A percentile compares a stretch with the other conserved stretches of the same genome.
Evolutionary conservation across 2,329 filamentous ascomycete species (phyloP).

Genomic region (Colletotrichum lentis): DNA sequence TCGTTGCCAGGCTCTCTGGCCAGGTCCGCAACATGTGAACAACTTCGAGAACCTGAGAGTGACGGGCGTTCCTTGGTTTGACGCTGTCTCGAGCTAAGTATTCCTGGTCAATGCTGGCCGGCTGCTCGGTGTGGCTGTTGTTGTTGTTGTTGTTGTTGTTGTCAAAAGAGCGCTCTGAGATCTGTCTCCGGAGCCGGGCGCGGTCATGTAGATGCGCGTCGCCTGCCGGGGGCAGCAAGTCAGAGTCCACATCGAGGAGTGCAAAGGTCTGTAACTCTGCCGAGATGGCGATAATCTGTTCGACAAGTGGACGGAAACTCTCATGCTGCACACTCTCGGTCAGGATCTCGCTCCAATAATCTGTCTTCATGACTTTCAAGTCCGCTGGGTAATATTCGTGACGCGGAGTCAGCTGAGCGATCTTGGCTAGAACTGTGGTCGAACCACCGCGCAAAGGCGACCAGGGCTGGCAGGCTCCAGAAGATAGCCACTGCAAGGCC

Average conservation of each 20-base stretch:
- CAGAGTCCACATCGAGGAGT: neutral
- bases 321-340: slow-evolving; percentile 52
- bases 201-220: slow-evolving; percentile 40
- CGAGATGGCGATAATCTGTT: slow-evolving; percentile 45
- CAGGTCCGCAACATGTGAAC: slow-evolving; percentile 38
- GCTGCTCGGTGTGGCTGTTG: neutral
- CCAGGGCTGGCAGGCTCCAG: slow-evolving; percentile 62
- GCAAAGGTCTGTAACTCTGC: slow-evolving; percentile 42
- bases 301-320: slow-evolving; percentile 44
- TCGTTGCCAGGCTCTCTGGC: slow-evolving; percentile 37
- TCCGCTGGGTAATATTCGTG: slow-evolving; percentile 51
- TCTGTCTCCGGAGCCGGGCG: slow-evolving; percentile 26
- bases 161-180: slow-evolving; percentile 40
- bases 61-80: slow-evolving; percentile 23
- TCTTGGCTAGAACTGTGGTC: slow-evolving; percentile 22
- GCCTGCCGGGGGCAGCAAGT: slow-evolving; percentile 39
- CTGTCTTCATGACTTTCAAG: slow-evolving; percentile 47
- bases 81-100: slow-evolving; percentile 39
- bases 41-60: slow-evolving; percentile 39
- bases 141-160: slow-evolving; percentile 39
- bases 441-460: slow-evolving; percentile 40
- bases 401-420: slow-evolving; percentile 44
- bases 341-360: slow-evolving; percentile 45
- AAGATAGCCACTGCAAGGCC: slow-evolving; percentile 58
- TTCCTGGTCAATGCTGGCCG: slow-evolving; percentile 1